phyloP scores from a whole-genome alignment of 257 asterid species.

The Galeopsis tetrahit region DNA sequence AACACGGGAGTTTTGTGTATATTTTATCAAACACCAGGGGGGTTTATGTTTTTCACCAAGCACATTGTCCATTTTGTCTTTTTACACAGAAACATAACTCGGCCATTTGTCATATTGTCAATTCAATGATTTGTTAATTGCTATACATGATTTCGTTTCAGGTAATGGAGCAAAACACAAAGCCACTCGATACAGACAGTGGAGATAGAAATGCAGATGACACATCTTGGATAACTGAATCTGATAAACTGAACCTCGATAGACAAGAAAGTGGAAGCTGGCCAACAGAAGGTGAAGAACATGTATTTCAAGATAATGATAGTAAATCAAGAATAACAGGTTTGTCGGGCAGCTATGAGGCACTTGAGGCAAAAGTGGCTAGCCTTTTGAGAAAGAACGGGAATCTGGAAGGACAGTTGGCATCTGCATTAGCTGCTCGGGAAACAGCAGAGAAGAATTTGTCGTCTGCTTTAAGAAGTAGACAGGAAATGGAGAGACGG shows the following conservation, averaged over 20 bases:
- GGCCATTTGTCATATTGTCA: not conserved
- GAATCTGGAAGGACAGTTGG: conserved; percentile 76
- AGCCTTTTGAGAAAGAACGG: conserved; percentile 65
- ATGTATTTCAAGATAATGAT: conserved; percentile 54
- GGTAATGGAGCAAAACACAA: conserved; percentile 61
- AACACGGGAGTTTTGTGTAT: no score
- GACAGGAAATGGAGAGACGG: conserved; percentile 75
- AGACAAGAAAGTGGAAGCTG: conserved; percentile 63
- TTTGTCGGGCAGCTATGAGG: conserved; percentile 57
- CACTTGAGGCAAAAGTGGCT: conserved; percentile 72
- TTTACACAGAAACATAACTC: not conserved
- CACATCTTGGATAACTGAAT: conserved; percentile 43
- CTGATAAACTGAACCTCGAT: conserved; percentile 49
- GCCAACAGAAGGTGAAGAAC: conserved; percentile 54
- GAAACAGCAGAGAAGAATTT: conserved; percentile 75
- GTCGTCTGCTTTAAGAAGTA: conserved; percentile 62
- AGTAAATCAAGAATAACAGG: conserved; percentile 58
- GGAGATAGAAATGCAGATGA: conserved; percentile 59
- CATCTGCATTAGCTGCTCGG: conserved; percentile 66
- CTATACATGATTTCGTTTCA: conserved; percentile 38
- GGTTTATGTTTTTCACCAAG: no score
- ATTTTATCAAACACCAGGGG: no score
- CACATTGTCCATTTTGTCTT: not conserved
- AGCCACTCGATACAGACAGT: conserved; percentile 46
- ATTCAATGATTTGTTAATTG: conserved; percentile 19